phyloP scores from a whole-genome alignment of 768 basidiomycete genomes.

The Galerina sulciceps region DNA sequence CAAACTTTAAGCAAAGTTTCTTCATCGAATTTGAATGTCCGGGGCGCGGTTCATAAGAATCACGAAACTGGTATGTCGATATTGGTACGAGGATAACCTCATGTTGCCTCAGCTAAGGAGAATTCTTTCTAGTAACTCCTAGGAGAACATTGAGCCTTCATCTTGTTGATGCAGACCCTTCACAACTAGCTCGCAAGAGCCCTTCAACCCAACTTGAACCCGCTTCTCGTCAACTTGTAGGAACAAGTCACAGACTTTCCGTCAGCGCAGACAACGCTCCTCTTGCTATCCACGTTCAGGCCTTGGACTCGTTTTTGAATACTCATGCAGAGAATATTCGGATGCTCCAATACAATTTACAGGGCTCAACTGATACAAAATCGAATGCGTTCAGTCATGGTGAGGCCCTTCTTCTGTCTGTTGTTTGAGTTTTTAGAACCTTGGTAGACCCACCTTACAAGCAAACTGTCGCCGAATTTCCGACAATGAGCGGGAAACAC shows the following conservation, averaged over 20 bases:
- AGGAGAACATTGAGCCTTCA: constrained; percentile 1
- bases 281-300: constrained; percentile 25
- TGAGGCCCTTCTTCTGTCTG: background rate
- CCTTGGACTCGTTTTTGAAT: constrained; percentile 30
- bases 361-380: background rate
- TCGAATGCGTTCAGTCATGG: background rate
- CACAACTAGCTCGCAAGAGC: no score
- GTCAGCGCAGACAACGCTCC: constrained; percentile 8
- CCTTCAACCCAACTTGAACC: no score
- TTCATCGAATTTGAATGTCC: constrained; percentile 4
- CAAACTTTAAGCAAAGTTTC: constrained; percentile 11
- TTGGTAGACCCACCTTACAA: background rate
- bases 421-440: background rate
- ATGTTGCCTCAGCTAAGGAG: background rate
- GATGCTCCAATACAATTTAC: constrained; percentile 24
- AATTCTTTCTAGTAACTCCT: background rate
- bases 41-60: background rate
- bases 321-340: constrained; percentile 30
- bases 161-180: constrained; percentile 1
- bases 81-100: no score
- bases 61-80: constrained; percentile 12
- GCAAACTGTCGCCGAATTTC: background rate
- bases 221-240: constrained; percentile 7
- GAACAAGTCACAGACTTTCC: background rate
- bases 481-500: constrained; percentile 6